phyloP scores from a whole-genome alignment of 208 protist genomes.

The Trypanosoma avium region DNA sequence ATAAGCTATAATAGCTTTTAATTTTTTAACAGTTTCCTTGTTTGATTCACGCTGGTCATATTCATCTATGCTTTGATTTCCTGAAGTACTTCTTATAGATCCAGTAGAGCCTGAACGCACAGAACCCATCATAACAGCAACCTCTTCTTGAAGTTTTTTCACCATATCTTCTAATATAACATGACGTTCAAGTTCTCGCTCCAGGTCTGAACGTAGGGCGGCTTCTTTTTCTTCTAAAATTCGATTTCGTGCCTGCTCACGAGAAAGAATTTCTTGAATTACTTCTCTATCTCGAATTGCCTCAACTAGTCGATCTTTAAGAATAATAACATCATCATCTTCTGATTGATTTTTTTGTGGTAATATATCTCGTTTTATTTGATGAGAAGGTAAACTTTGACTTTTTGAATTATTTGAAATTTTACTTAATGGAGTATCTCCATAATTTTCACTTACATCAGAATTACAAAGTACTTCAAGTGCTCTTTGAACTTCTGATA shows the following conservation, averaged over 20 bases:
- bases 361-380: background rate
- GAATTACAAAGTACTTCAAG: too few relatives aligned
- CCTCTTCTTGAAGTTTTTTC: constrained; percentile 11
- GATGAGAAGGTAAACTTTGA: too few relatives aligned
- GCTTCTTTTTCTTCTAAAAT: constrained; percentile 5
- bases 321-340: constrained; percentile 13
- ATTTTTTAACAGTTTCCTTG: background rate
- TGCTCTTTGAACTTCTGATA: too few relatives aligned
- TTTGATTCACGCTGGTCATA: background rate
- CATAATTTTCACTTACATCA: too few relatives aligned
- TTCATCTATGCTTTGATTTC: background rate
- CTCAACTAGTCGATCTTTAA: constrained; percentile 24
- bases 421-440: too few relatives aligned
- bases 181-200: constrained; percentile 3
- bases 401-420: too few relatives aligned
- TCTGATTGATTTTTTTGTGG: background rate
- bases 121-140: background rate
- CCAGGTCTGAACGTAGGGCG: background rate
- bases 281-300: constrained; percentile 20
- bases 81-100: background rate
- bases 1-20: background rate
- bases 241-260: constrained; percentile 12
- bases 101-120: constrained; percentile 1
- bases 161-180: constrained; percentile 13
- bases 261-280: constrained; percentile 20